Conservation (phyloP, 306 rosid species). For the Vachellia collinsii region DNA sequence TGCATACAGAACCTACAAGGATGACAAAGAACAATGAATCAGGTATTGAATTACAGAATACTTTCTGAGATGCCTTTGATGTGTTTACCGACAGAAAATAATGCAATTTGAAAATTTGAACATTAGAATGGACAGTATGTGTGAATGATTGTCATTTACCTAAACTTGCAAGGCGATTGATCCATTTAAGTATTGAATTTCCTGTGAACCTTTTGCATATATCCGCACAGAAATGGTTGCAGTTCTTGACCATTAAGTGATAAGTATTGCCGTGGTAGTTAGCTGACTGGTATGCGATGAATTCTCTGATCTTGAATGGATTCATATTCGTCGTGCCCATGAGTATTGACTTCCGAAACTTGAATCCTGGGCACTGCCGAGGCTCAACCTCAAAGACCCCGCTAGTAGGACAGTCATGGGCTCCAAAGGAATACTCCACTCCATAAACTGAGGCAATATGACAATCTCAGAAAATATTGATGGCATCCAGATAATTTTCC, state of each 20-base stretch:
- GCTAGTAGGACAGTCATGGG: conserved; percentile 1
- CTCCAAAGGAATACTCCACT: conserved; percentile 22
- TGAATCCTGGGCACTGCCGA: conserved; percentile 14
- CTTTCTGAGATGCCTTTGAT: conserved; percentile 13
- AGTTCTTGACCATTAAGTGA: conserved; percentile 14
- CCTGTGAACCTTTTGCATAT: neutral
- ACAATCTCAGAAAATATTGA: neutral
- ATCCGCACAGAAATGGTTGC: conserved; percentile 25
- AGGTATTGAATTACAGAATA: conserved; percentile 10
- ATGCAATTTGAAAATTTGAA: conserved; percentile 4
- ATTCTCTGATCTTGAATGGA: too few relatives aligned
- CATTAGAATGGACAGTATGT: neutral
- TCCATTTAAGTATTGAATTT: conserved; percentile 15
- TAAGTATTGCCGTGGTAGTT: conserved; percentile 18
- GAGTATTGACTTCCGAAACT: conserved; percentile 23
- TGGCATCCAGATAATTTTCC: neutral
- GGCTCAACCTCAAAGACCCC: conserved; percentile 9
- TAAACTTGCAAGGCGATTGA: conserved; percentile 23
- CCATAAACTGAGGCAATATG: conserved; percentile 5
- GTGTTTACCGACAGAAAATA: conserved; percentile 16
- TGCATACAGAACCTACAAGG: conserved; percentile 13
- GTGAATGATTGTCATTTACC: conserved; percentile 9
- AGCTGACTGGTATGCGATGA: too few relatives aligned
- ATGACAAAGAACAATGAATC: neutral
- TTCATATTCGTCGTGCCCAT: conserved; percentile 1